phyloP scores from a whole-genome alignment of 352 stramenopile species.

The Blastocystis sp. region DNA sequence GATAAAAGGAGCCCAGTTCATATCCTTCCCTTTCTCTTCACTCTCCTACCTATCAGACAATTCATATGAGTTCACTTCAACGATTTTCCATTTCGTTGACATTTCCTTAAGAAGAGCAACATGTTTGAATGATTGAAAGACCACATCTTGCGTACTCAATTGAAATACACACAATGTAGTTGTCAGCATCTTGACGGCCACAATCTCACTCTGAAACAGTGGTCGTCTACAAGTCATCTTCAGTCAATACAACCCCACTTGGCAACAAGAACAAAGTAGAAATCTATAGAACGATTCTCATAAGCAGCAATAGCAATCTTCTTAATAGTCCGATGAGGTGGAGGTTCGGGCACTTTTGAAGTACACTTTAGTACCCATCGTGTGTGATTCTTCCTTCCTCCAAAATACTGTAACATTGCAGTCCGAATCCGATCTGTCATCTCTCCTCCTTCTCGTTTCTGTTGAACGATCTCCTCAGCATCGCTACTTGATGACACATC shows the following conservation, averaged over 20 bases:
- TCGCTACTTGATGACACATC: conserved; percentile 58
- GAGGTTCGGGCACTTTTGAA: conserved; percentile 46
- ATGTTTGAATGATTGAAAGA: conserved; percentile 42
- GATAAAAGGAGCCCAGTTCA: conserved; percentile 60
- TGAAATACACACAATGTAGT: conserved; percentile 54
- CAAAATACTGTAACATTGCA: conserved; percentile 47
- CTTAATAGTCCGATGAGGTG: conserved; percentile 37
- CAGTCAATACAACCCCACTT: too few relatives aligned
- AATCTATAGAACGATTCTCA: conserved; percentile 59
- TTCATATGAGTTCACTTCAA: background rate
- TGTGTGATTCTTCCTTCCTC: conserved; percentile 13
- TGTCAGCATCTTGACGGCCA: conserved; percentile 58
- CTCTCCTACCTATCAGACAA: conserved; percentile 25
- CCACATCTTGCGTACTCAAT: conserved; percentile 41
- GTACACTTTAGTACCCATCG: conserved; percentile 60
- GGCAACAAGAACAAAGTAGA: conserved; percentile 40
- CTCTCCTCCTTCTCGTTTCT: conserved; percentile 46
- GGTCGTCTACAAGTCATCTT: conserved; percentile 32
- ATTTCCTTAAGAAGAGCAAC: conserved; percentile 52
- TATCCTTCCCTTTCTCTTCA: conserved; percentile 36
- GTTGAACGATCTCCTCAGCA: conserved; percentile 45
- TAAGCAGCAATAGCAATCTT: conserved; percentile 57
- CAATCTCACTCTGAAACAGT: conserved; percentile 55
- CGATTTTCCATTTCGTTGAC: conserved; percentile 27
- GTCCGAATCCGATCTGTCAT: conserved; percentile 7